These are phyloP conservation scores for Populus deltoides DNA, from an alignment of 345 rosid species.

Conservation along the genomic window DNA sequence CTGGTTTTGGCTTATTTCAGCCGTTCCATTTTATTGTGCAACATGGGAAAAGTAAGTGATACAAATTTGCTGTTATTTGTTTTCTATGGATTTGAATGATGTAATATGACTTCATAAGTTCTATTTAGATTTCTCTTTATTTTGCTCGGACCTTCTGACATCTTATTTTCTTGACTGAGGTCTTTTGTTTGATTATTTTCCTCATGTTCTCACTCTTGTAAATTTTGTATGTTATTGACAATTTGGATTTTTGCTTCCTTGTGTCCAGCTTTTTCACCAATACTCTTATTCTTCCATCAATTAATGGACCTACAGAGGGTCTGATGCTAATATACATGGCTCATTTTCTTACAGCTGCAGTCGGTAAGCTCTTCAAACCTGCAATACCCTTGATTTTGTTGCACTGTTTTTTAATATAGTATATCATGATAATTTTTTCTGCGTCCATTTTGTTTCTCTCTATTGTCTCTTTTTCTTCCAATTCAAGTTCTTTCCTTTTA, in stretches of 20 bases:
- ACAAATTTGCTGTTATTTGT: conserved; percentile 4
- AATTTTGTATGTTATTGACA: conserved; percentile 1
- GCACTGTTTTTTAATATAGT: neutral
- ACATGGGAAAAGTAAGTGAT: conserved; percentile 93
- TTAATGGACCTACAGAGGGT: conserved; percentile 98
- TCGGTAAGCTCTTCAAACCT: conserved; percentile 54
- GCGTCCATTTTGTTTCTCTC: neutral
- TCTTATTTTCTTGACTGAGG: neutral
- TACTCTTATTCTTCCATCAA: conserved; percentile 83
- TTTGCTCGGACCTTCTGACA: neutral
- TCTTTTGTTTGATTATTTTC: neutral
- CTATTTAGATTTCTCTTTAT: neutral
- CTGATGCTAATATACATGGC: conserved; percentile 72
- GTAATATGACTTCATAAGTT: neutral
- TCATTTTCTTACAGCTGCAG: conserved; percentile 77
- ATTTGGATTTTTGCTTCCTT: conserved; percentile 12
- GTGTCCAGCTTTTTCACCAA: conserved; percentile 80
- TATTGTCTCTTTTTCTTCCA: neutral
- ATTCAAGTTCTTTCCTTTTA: conserved; percentile 13
- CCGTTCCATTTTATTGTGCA: conserved; percentile 88
- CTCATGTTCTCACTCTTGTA: neutral
- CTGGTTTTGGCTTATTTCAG: conserved; percentile 97
- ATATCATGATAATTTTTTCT: neutral
- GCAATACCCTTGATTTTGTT: neutral
- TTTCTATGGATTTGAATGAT: neutral